These are phyloP conservation scores for Penicillium sp. DNA, from an alignment of 2,329 filamentous ascomycete genomes.

Conservation along the genomic window DNA sequence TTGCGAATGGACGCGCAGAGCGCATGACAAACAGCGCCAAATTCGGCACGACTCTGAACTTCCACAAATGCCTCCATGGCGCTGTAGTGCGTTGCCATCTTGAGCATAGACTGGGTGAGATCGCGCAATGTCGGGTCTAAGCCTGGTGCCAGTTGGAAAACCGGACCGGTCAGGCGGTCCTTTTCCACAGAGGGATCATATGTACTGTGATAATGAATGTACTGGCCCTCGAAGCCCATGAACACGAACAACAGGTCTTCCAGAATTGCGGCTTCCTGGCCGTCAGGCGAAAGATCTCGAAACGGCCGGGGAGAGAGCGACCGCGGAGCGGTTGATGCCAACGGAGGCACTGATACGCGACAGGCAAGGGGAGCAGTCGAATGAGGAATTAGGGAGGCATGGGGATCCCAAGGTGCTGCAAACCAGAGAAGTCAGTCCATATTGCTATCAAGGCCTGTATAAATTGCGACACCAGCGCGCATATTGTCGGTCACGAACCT, in stretches of 20 bases:
- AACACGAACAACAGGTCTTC: constrained; percentile 94
- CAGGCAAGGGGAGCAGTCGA: constrained; percentile 75
- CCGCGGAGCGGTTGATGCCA: constrained; percentile 70
- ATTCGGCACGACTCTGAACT: constrained; percentile 89
- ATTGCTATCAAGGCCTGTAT: not conserved
- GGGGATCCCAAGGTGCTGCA: constrained; percentile 73
- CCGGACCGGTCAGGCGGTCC: constrained; percentile 81
- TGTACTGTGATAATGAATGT: constrained; percentile 81
- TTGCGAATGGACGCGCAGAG: constrained; percentile 94
- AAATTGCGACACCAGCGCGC: constrained; percentile 5
- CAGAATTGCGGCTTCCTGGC: constrained; percentile 84
- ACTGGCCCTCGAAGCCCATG: constrained; percentile 98
- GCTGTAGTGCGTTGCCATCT: constrained; percentile 91
- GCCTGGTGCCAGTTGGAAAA: constrained; percentile 78
- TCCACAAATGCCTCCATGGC: constrained; percentile 93
- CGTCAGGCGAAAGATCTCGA: constrained; percentile 73
- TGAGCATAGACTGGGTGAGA: constrained; percentile 84
- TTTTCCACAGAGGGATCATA: constrained; percentile 88
- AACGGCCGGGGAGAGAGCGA: constrained; percentile 72
- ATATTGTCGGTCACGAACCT: constrained; percentile 33
- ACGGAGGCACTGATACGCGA: constrained; percentile 66
- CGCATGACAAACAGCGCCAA: constrained; percentile 93
- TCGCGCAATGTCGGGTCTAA: constrained; percentile 91
- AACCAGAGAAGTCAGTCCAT: constrained; percentile 18
- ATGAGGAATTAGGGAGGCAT: constrained; percentile 74